These are phyloP conservation scores for Salix caprea DNA, from an alignment of 345 rosid genomes.

Conservation along the genomic window DNA sequence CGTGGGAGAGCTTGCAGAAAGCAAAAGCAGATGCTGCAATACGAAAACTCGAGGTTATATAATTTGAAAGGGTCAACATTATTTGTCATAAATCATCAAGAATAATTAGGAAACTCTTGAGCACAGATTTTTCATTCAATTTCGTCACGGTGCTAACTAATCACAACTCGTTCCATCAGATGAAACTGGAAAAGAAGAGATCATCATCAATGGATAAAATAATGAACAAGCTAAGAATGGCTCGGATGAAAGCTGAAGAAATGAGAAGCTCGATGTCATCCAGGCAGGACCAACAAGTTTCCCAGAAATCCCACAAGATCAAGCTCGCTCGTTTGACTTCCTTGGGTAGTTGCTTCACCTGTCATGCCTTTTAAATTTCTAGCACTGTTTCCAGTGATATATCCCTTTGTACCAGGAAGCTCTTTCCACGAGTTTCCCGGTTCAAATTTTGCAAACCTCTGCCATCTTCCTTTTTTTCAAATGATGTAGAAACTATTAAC, in stretches of 20 bases:
- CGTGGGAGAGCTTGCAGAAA: constrained; percentile 96
- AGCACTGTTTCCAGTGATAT: neutral
- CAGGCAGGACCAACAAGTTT: constrained; percentile 25
- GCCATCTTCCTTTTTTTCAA: neutral
- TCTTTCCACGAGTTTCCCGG: neutral
- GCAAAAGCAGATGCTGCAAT: constrained; percentile 98
- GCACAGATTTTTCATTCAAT: neutral
- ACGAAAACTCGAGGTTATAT: constrained; percentile 75
- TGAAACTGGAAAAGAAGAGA: constrained; percentile 87
- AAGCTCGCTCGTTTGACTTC: constrained; percentile 29
- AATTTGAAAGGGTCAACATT: neutral
- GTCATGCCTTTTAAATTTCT: constrained; percentile 23
- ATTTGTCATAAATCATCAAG: neutral
- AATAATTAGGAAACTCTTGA: neutral
- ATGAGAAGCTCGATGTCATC: constrained; percentile 60
- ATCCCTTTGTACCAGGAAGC: neutral
- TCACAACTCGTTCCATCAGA: constrained; percentile 32
- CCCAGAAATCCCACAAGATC: constrained; percentile 34
- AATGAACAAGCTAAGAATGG: constrained; percentile 56
- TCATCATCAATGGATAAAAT: constrained; percentile 80
- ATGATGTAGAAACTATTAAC: neutral
- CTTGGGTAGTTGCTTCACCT: constrained; percentile 54
- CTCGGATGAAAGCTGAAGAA: constrained; percentile 64
- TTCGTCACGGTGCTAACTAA: neutral
- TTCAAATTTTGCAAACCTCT: neutral